A percentile compares a stretch with the other conserved stretches of the same genome.
phyloP scores from a whole-genome alignment of 1,284 basidiomycete genomes.

The Butyriboletus regius region DNA sequence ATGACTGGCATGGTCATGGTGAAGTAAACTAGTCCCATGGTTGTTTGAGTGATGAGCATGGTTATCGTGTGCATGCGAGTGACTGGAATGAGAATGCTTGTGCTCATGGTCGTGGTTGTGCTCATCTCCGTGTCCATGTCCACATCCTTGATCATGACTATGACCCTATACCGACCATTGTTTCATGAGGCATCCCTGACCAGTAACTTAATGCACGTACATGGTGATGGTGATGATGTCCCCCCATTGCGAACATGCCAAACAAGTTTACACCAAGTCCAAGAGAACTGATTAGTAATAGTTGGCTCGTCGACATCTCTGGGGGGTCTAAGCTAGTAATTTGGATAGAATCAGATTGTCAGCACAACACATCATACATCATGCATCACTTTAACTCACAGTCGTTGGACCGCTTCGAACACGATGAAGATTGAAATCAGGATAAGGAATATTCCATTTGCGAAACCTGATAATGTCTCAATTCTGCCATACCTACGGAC shows the following conservation, averaged over 20 bases:
- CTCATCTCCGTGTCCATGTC: constrained; percentile 44
- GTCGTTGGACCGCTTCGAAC: constrained; percentile 91
- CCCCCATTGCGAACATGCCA: constrained; percentile 98
- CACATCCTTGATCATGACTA: constrained; percentile 45
- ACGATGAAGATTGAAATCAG: constrained; percentile 97
- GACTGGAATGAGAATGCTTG: constrained; percentile 25
- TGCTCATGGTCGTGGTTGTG: constrained; percentile 40
- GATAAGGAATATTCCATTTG: constrained; percentile 94
- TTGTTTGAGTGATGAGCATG: constrained; percentile 10
- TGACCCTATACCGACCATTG: constrained; percentile 37
- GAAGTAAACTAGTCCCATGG: constrained; percentile 7
- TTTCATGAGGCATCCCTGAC: neutral
- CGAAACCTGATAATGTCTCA: constrained; percentile 97
- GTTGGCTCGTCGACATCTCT: constrained; percentile 93
- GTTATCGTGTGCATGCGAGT: constrained; percentile 22
- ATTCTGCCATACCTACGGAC: constrained; percentile 79
- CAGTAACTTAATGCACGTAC: constrained; percentile 36
- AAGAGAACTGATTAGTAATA: constrained; percentile 81
- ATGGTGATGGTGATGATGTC: constrained; percentile 87
- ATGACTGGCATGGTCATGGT: constrained; percentile 18
- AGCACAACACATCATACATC: neutral
- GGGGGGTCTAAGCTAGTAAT: constrained; percentile 77
- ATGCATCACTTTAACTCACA: constrained; percentile 54
- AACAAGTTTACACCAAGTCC: constrained; percentile 93
- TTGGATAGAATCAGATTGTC: constrained; percentile 5